Evolutionary conservation across 164 flowering plant species (phyloP).

Genomic region (Kalanchoe fedtschenkoi): DNA sequence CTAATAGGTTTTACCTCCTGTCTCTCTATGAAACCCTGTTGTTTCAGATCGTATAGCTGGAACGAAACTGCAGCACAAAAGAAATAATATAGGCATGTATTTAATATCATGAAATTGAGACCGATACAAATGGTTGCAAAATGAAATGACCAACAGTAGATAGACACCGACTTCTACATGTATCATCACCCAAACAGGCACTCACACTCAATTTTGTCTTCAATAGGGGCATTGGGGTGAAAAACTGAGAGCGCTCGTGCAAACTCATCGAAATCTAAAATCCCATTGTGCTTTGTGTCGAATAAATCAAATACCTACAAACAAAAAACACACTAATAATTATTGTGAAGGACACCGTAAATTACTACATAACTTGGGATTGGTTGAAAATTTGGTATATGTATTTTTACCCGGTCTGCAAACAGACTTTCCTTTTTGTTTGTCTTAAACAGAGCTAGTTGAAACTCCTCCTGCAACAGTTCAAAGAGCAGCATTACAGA

Average conservation of each 20-base stretch:
- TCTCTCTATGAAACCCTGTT: slow-evolving; percentile 82
- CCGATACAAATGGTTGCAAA: background rate
- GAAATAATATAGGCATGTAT: background rate
- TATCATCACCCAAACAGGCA: background rate
- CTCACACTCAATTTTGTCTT: slow-evolving; percentile 62
- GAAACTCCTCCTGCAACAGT: slow-evolving; percentile 51
- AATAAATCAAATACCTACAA: slow-evolving; percentile 57
- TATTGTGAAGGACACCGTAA: background rate
- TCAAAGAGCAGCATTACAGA: background rate
- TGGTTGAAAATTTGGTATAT: background rate
- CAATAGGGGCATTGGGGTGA: slow-evolving; percentile 67
- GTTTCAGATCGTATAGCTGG: slow-evolving; percentile 75
- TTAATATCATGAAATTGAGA: background rate
- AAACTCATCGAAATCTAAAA: slow-evolving; percentile 61
- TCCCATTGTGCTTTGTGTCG: slow-evolving; percentile 58
- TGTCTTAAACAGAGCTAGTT: slow-evolving; percentile 51
- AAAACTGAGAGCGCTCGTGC: slow-evolving; percentile 58
- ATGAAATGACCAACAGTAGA: too few relatives aligned
- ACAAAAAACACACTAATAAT: background rate
- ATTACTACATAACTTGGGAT: too few relatives aligned
- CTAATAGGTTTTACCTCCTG: slow-evolving; percentile 47
- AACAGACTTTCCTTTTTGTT: slow-evolving; percentile 38
- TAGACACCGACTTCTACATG: too few relatives aligned
- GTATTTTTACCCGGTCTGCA: slow-evolving; percentile 4
- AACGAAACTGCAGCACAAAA: slow-evolving; percentile 51